A percentile compares a stretch with the other conserved stretches of the same genome.
phyloP scores from a whole-genome alignment of 257 asterid genomes.

The Cordia subcordata region DNA sequence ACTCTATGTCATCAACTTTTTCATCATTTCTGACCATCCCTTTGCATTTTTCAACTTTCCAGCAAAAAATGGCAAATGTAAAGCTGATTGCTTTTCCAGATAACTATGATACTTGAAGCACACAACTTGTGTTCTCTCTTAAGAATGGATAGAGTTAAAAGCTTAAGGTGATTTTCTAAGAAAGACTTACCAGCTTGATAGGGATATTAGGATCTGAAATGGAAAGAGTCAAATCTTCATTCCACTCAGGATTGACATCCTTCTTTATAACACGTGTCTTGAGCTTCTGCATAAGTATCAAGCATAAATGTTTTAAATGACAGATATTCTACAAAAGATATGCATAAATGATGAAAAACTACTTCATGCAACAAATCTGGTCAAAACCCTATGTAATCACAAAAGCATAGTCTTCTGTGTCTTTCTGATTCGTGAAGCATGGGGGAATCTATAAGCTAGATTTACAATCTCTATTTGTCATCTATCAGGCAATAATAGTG shows the following conservation, averaged over 20 bases:
- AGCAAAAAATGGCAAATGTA: too few species aligned
- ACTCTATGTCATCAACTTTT: too few species aligned
- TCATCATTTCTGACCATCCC: too few species aligned
- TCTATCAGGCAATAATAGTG: too few species aligned
- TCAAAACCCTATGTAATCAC: background rate
- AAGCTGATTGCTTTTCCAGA: too few species aligned
- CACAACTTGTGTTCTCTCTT: too few species aligned
- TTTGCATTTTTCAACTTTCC: too few species aligned
- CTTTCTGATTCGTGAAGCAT: too few species aligned
- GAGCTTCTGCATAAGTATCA: constrained; percentile 45
- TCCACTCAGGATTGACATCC: constrained; percentile 86
- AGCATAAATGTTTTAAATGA: background rate
- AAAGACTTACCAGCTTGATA: constrained; percentile 46
- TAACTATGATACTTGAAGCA: too few species aligned
- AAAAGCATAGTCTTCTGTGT: background rate
- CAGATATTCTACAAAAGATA: background rate
- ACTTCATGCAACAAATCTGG: constrained; percentile 1
- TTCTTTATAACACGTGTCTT: constrained; percentile 77
- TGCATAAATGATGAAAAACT: background rate
- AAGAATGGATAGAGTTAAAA: background rate
- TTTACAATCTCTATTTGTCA: too few species aligned
- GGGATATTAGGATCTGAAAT: constrained; percentile 43
- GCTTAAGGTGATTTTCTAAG: background rate
- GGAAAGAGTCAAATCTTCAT: constrained; percentile 81
- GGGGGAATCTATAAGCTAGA: too few species aligned